Conservation (phyloP, 305 asterid species). For the Fraxinus platypoda region DNA sequence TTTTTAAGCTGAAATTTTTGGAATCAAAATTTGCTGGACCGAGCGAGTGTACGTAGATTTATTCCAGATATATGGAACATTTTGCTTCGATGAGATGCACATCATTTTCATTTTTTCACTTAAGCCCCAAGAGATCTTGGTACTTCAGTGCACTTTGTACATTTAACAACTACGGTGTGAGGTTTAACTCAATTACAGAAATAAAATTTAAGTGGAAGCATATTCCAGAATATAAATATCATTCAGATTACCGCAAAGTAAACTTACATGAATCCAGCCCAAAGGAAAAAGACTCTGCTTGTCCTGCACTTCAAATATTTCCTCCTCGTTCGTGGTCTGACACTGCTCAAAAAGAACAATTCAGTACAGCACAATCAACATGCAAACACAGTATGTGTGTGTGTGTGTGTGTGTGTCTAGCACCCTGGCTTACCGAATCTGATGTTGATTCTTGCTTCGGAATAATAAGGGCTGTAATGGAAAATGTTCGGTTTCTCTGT, state of each 20-base stretch:
- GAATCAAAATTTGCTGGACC: neutral
- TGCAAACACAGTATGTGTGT: conserved; percentile 5
- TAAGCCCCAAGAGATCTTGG: neutral
- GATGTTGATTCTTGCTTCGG: conserved; percentile 98
- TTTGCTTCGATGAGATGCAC: neutral
- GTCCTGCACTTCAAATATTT: conserved; percentile 97
- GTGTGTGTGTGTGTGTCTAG: neutral
- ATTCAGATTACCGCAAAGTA: neutral
- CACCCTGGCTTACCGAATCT: conserved; percentile 67
- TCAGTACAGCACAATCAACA: conserved; percentile 26
- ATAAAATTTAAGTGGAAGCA: neutral
- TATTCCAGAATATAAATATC: neutral
- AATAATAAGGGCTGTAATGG: conserved; percentile 84
- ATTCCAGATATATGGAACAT: neutral
- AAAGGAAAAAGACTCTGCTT: conserved; percentile 80
- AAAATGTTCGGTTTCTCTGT: conserved; percentile 82
- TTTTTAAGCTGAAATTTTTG: neutral
- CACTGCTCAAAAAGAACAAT: conserved; percentile 53
- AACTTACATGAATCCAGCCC: conserved; percentile 97
- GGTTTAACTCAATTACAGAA: neutral
- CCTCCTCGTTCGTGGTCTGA: conserved; percentile 93
- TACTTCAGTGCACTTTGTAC: neutral
- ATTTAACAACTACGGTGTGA: neutral
- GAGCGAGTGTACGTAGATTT: neutral
- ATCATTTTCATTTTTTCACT: neutral